phyloP scores from a whole-genome alignment of 495 filamentous ascomycete genomes.

The Hyaloscypha variabilis region DNA sequence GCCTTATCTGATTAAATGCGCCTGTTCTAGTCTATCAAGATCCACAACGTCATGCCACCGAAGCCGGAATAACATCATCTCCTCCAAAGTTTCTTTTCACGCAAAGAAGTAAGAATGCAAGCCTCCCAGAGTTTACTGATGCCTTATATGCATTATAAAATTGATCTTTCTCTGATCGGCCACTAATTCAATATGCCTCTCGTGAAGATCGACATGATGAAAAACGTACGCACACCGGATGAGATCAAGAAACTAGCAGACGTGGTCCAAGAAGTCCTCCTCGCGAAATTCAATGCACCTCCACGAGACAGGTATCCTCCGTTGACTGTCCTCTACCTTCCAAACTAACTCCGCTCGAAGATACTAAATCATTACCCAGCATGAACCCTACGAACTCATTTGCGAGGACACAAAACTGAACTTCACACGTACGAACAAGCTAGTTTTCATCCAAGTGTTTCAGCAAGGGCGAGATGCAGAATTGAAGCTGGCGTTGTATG shows the following conservation, averaged over 20 bases:
- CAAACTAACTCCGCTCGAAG: neutral
- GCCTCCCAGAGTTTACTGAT: too few species aligned
- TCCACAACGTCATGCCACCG: too few species aligned
- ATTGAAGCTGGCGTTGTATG: constrained; percentile 10
- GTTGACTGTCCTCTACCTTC: constrained; percentile 2
- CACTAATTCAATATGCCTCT: constrained; percentile 10
- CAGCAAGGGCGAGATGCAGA: constrained; percentile 15
- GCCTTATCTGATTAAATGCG: too few species aligned
- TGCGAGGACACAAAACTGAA: constrained; percentile 17
- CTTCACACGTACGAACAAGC: constrained; percentile 4
- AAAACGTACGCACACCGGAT: constrained; percentile 1
- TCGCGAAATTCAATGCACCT: constrained; percentile 13
- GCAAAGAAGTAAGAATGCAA: too few species aligned
- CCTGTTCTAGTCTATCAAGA: too few species aligned
- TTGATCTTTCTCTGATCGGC: too few species aligned
- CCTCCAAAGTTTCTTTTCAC: too few species aligned
- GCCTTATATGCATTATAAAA: too few species aligned
- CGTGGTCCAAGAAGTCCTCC: constrained; percentile 16
- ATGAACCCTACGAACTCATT: constrained; percentile 15
- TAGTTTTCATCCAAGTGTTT: constrained; percentile 14
- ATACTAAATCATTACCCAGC: constrained; percentile 21
- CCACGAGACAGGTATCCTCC: constrained; percentile 8
- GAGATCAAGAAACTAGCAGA: constrained; percentile 16
- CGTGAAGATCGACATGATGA: constrained; percentile 19
- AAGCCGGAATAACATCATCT: too few species aligned